Base-by-base conservation (phyloP, 2,329 filamentous ascomycete species). In the Fusarium hainanense region DNA sequence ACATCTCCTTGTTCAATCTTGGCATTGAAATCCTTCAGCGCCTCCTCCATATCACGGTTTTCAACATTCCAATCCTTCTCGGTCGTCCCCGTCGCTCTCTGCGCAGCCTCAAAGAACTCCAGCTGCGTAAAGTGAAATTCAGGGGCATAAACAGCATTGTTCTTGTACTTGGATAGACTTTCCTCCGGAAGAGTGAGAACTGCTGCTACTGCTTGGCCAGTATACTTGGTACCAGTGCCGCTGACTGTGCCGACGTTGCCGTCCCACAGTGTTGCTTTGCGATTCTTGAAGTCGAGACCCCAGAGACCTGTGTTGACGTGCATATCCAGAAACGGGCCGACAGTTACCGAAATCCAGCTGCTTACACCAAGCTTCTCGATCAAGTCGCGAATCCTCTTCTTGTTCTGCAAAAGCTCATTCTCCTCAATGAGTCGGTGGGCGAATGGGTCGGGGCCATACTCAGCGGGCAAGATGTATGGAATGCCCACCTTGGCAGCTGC, bases 391-490 rank as follows among this genome's bases (percentile, higher is more conserved):
- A 63, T 51, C 21, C 18, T 27, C 21, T 70, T 54, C 50, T 70
- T 70, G 2, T 56, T 47, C 9, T 58, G 27, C 0, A 69, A 50
- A 3, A 70, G 54, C 25, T 62, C 46, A 13, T 70, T 70, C 21
- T 64, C 43, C 11, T 52, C 34, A 14, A 67, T 42, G 4, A 67
- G 54, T 6, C 20, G 13, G 7, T 30, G 30, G 5, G 58, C 58
- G 4, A 57, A 67, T 7, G 63, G 68, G n/a, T 55, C 51, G 12
- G 62, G 68, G 4, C 66, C 68, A 28, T 57, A 70, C 7, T 70
- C 66, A 16, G 58, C 44, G 4, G 58, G 68, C 11, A 63, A 7
- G 11, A 63, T 20, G 13, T 62, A 63, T 8, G 41, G 56, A 23
- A 62, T 21, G 7, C 32, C 16, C 4, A 18, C 57, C 32, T n/a